Evolutionary conservation across 1,284 basidiomycete species (phyloP), one percentile per base, ranked within the genome.

Genomic region (Afroboletus lepidellus): DNA sequence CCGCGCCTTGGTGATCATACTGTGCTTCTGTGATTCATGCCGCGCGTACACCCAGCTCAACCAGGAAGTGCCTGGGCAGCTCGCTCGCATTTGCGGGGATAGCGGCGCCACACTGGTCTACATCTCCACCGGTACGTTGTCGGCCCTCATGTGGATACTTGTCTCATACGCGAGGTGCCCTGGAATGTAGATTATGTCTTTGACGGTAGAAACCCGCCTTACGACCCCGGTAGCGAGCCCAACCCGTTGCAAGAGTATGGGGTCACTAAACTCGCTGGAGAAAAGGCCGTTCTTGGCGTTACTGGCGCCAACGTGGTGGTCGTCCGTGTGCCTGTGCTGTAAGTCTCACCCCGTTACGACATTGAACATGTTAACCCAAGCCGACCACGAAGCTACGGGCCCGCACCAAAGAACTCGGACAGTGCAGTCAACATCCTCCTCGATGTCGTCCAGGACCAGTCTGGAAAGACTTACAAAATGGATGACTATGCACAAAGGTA

Each of bases 401-500:
- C 88, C 4, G 81, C 86, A 5, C 80, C 82, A 24, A 80, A 80
- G 49, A 90, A 92, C 61, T 78, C 83, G 5, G 91, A 94, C 59
- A 83, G 82, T 8, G 90, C 91, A 0, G 77, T 94, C 54, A 93
- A 93, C 63, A 77, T 88, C 54, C 76, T 94, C 12, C 65, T 92
- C 23, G 90, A 93, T 64, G 73, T 91, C 41, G 88, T 93, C 1
- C 73, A 79, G 54, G 87, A 91, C 62, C 87, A 85, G 61, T 86
- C 85, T 8, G 86, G 85, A 6, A 90, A 90, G 69, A 73, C 72
- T 45, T 90, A 90, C 72, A 88, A 81, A 64, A 93, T 93, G 91
- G 91, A 94, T 63, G 87, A 93, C 69, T 92, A 83, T 64, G 90
- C 88, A 13, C 88, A 84, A 18, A 78, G 91, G 20, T 91, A 85